phyloP scores from a whole-genome alignment of 495 filamentous ascomycete genomes.

The Neurospora sp. region DNA sequence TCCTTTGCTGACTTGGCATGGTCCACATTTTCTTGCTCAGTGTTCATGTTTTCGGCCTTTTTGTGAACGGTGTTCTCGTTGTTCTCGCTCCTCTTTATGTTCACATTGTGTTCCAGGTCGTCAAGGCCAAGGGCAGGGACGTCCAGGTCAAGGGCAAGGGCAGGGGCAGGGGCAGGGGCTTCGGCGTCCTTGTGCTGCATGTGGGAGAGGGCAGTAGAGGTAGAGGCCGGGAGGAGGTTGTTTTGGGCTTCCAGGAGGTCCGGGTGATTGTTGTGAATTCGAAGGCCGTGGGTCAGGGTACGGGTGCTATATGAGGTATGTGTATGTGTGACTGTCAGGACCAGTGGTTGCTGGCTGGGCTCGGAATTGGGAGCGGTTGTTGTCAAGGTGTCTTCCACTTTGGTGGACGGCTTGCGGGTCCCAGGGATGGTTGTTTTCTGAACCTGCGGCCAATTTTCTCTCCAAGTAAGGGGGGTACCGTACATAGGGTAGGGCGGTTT shows the following conservation, averaged over 20 bases:
- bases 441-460: too few species aligned
- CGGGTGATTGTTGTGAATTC: neutral
- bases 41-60: too few species aligned
- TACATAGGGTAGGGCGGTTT: neutral
- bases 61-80: too few species aligned
- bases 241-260: neutral
- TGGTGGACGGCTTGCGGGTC: neutral
- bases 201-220: neutral
- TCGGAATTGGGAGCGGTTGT: neutral
- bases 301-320: neutral
- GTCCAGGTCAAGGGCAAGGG: too few species aligned
- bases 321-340: neutral
- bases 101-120: too few species aligned
- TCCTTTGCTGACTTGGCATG: too few species aligned
- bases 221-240: neutral
- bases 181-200: too few species aligned
- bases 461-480: neutral
- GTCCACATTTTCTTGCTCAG: neutral
- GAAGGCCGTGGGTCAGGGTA: neutral
- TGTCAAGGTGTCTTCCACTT: neutral
- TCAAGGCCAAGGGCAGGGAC: too few species aligned
- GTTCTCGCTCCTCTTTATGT: neutral
- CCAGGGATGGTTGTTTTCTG: neutral
- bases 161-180: too few species aligned
- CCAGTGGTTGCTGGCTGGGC: neutral